Conservation (phyloP, 2,329 filamentous ascomycete species). For the Aureobasidium sp. region DNA sequence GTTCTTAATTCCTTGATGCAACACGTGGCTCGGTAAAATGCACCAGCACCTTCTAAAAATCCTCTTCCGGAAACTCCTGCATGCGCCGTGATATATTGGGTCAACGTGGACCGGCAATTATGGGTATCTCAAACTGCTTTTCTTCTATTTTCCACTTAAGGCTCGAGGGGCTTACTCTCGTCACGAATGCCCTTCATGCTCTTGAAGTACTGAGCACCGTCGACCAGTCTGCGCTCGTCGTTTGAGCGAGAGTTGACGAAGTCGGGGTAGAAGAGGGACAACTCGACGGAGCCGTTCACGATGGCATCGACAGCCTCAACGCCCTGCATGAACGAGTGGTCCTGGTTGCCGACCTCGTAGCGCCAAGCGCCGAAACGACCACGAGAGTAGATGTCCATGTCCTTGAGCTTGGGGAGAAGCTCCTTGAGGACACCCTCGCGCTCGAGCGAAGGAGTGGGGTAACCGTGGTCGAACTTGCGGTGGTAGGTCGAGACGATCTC, state of each 20-base stretch:
- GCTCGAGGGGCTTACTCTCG: slow-evolving; percentile 20
- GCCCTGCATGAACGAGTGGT: slow-evolving; percentile 95
- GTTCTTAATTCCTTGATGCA: not conserved
- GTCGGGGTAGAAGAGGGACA: slow-evolving; percentile 87
- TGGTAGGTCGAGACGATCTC: slow-evolving; percentile 98
- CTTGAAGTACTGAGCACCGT: slow-evolving; percentile 53
- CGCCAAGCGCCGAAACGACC: slow-evolving; percentile 97
- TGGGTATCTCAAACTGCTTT: slow-evolving; percentile 6
- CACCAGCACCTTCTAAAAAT: not conserved
- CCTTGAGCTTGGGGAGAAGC: slow-evolving; percentile 86
- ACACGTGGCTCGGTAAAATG: not conserved
- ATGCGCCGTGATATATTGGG: not conserved
- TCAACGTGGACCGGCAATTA: not conserved
- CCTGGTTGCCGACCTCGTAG: slow-evolving; percentile 95
- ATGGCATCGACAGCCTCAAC: slow-evolving; percentile 90
- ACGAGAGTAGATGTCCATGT: slow-evolving; percentile 85
- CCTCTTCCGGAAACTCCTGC: slow-evolving; percentile 9
- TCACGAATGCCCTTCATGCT: slow-evolving; percentile 27
- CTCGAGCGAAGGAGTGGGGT: slow-evolving; percentile 91
- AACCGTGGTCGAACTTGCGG: slow-evolving; percentile 95
- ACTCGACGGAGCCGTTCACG: slow-evolving; percentile 83
- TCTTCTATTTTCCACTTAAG: not conserved
- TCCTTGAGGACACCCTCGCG: slow-evolving; percentile 89
- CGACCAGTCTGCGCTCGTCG: slow-evolving; percentile 53
- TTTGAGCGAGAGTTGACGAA: slow-evolving; percentile 79